These are phyloP conservation scores for Knoxia roxburghii DNA, from an alignment of 257 asterid genomes.

Conservation along the genomic window DNA sequence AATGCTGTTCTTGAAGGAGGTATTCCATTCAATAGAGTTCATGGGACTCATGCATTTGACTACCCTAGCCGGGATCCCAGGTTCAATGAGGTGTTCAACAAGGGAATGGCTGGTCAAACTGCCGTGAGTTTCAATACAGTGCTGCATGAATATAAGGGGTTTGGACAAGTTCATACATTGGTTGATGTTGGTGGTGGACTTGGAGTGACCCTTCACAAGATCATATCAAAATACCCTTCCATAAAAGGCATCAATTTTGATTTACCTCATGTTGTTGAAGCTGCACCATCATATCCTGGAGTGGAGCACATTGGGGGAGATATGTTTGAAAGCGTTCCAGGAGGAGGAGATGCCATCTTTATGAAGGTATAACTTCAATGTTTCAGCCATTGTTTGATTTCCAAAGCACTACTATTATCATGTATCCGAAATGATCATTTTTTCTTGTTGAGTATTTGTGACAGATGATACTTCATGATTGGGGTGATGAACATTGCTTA, in stretches of 20 bases:
- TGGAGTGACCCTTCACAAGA: constrained; percentile 14
- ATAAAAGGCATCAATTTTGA: constrained; percentile 13
- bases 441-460: not conserved
- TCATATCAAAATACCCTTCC: constrained; percentile 10
- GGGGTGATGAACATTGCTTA: constrained; percentile 15
- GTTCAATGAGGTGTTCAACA: constrained; percentile 20
- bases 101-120: constrained; percentile 14
- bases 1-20: constrained; percentile 19
- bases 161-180: constrained; percentile 4
- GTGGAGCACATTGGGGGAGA: constrained; percentile 16
- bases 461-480: constrained; percentile 17
- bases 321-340: constrained; percentile 15
- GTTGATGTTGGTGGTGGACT: constrained; percentile 18
- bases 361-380: constrained; percentile 2
- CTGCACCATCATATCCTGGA: constrained; percentile 17
- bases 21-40: constrained; percentile 17
- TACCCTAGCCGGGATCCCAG: constrained; percentile 14
- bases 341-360: constrained; percentile 16
- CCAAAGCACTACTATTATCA: not conserved
- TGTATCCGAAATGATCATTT: no score
- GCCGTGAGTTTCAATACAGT: constrained; percentile 8
- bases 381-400: not conserved
- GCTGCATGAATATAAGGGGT: constrained; percentile 11
- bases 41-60: constrained; percentile 22
- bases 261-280: constrained; percentile 6